Evolutionary conservation across 108 stramenopile genomes (phyloP), one percentile per base, ranked within the genome.

Genomic region (Skeletonema marinoi): DNA sequence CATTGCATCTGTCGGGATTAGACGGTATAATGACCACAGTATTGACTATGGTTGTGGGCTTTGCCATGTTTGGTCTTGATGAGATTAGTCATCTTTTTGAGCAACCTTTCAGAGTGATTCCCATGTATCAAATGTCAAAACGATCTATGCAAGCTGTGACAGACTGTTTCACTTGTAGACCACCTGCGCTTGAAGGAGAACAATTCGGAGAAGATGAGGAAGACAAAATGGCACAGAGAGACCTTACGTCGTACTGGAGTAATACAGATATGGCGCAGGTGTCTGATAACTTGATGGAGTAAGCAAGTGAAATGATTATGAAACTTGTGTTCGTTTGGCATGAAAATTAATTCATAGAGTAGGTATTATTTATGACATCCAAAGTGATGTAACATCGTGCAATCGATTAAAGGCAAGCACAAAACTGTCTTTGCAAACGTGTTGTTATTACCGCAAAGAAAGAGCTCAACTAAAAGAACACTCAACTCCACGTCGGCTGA

Each of bases 11-110:
- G 32, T 71, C 65, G 9, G 67, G 65, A 17, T 39, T 80, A 13
- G 54, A 78, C 36, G 78, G 75, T 12, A 32, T 65, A 21, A 66
- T 75, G 29, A 68, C 61, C 32, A 73, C 69, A 0, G 3, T 75
- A 1, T 17, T 83, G 29, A 65, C 78, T 9, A 75, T 73, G 33
- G 70, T 78, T 4, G 84, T 87, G 3, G 81, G 78, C 29, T 89
- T 75, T 62, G 82, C 86, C 12, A 86, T 87, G 85, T 59, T 90
- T 39, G 86, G 89, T 4, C 48, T 86, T 54, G 86, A 87, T 80
- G 86, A 87, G 59, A 80, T 86, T 10, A 65, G 68, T 62, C 76
- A 85, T 42, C 56, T 86, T 13, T 76, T 80, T 4, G 89, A 90
- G 31, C 81, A 87, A 39, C 89, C 89, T 1, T 87, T 90, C 58